These are phyloP conservation scores for Candida argentea DNA, from an alignment of 805 yeast species.

Conservation along the genomic window DNA sequence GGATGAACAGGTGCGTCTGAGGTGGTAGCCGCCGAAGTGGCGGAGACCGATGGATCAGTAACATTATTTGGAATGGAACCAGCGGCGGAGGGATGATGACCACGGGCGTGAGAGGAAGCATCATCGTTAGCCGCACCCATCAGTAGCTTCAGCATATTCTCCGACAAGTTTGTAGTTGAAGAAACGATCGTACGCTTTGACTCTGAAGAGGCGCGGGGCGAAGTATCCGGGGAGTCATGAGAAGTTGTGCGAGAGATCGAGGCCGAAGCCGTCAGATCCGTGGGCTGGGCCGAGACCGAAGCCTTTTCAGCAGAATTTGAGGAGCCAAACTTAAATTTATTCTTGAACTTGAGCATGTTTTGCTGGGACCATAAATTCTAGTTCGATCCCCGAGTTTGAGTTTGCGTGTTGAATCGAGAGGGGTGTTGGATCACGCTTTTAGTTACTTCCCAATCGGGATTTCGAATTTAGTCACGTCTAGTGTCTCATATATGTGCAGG, in stretches of 20 bases:
- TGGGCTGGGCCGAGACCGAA: constrained; percentile 4
- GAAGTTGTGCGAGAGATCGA: constrained; percentile 18
- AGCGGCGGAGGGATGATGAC: background rate
- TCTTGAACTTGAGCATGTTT: constrained; percentile 19
- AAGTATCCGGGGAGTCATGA: constrained; percentile 9
- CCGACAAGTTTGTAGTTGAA: background rate
- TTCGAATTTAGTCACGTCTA: too few relatives aligned
- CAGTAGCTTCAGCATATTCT: background rate
- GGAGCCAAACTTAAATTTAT: constrained; percentile 19
- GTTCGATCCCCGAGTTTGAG: too few relatives aligned
- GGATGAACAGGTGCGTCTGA: constrained; percentile 1
- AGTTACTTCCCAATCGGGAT: too few relatives aligned
- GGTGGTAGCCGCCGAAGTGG: constrained; percentile 1
- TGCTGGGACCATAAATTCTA: too few relatives aligned
- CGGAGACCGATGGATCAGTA: background rate
- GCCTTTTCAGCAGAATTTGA: constrained; percentile 4
- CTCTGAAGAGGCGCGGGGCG: constrained; percentile 15
- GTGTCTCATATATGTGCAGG: too few relatives aligned
- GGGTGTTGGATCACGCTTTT: too few relatives aligned
- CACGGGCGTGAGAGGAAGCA: background rate
- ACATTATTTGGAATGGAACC: background rate
- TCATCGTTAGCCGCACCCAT: background rate
- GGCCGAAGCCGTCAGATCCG: constrained; percentile 3
- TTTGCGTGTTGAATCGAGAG: too few relatives aligned
- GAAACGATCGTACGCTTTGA: constrained; percentile 12